Evolutionary conservation across 768 basidiomycete species (phyloP).

Genomic region (Crucibulum laeve): DNA sequence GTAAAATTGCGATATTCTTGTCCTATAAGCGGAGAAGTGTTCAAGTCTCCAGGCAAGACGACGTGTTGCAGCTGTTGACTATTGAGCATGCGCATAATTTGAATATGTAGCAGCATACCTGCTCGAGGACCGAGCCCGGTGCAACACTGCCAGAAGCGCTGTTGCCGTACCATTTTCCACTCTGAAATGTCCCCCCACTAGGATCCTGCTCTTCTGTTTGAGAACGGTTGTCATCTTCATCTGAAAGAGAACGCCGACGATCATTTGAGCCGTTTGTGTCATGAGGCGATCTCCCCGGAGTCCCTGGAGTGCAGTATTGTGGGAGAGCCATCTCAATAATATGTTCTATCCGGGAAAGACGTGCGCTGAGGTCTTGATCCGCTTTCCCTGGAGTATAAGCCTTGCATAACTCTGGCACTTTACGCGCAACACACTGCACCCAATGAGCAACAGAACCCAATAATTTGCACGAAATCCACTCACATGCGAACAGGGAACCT

Average conservation of each 20-base stretch:
- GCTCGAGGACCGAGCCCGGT: constrained; percentile 73
- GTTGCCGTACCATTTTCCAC: constrained; percentile 83
- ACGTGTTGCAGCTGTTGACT: constrained; percentile 22
- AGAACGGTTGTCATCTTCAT: constrained; percentile 68
- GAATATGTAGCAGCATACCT: constrained; percentile 37
- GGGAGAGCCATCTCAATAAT: constrained; percentile 79
- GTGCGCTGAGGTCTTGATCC: constrained; percentile 75
- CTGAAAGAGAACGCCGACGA: constrained; percentile 44
- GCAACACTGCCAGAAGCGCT: constrained; percentile 83
- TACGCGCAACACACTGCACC: constrained; percentile 72
- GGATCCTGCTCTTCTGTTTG: constrained; percentile 76
- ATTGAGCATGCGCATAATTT: background rate
- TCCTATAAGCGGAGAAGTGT: background rate
- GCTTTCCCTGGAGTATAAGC: constrained; percentile 85
- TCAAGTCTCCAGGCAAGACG: constrained; percentile 3
- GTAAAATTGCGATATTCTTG: constrained; percentile 4
- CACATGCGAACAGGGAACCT: constrained; percentile 83
- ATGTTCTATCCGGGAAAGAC: constrained; percentile 73
- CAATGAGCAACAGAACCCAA: constrained; percentile 11
- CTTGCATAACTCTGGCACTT: constrained; percentile 84
- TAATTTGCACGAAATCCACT: constrained; percentile 16
- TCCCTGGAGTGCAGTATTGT: constrained; percentile 53
- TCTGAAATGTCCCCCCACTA: constrained; percentile 72
- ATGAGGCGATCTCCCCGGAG: constrained; percentile 25
- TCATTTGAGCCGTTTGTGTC: constrained; percentile 22